Base-by-base conservation (phyloP, 2,329 filamentous ascomycete genomes). In the Fusarium sp. region DNA sequence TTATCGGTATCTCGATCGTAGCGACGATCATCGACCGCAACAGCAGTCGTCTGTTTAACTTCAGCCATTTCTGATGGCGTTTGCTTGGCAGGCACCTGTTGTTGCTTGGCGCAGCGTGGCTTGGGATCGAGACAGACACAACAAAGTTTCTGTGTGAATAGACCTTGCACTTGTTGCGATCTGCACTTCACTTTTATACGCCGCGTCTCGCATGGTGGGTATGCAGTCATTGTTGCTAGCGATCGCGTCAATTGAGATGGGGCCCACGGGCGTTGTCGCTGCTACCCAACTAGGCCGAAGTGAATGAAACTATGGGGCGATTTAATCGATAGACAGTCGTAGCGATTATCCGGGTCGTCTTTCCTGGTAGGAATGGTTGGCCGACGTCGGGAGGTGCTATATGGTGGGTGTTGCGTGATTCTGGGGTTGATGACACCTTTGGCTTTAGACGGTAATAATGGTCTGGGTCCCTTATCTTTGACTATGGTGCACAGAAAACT, bases 181-280 rank as follows among this genome's bases (percentile, higher is more conserved):
- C 60, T 39, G 38, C 32, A 34, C 5, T n/a, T 41, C 22, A 32
- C 6, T 32, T 52, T 52, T 42, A 48, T 45, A 56, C 4, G 22
- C 1, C n/a, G 36, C 10, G 5, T 42, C 13, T 17, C 8, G 42
- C 42, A 41, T 34, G 66, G 36, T 34, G 38, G 52, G 32, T 34
- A 74, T 75, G 51, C 58, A 52, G 68, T 74, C 70, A 76, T 76
- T 59, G 34, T 50, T 54, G 63, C 74, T 52, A 66, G 64, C 32
- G 48, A 76, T 76, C 62, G 74, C 74, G 74, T 76, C 74, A 76
- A 54, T 45, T 45, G 44, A 39, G 26, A 24, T 24, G 44, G 36
- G 24, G 52, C 34, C 62, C 22, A 48, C 34, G 48, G 17, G 22
- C 17, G 57, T 32, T 60, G 22, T 52, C 57, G 45, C 17, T 39